Evolutionary conservation across 2,329 filamentous ascomycete genomes (phyloP), one percentile per base, ranked within the genome.

Genomic region (Lasiodiplodia sp.): DNA sequence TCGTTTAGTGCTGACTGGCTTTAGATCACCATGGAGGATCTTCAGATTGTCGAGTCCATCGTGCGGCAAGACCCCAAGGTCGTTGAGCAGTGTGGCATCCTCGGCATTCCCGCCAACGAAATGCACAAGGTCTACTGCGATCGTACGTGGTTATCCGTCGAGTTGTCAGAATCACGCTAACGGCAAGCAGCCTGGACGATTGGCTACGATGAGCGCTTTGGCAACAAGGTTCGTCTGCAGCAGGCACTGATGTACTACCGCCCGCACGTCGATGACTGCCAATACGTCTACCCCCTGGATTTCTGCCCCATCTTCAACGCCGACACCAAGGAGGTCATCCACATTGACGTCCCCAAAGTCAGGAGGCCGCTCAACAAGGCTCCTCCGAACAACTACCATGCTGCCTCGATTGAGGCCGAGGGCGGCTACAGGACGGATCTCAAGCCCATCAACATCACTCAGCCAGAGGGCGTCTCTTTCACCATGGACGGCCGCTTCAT

Each of bases 51-150:
- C 1, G 94, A 97, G 80, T 85, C 87, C 68, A 82, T 94, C 56
- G 88, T 89, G 69, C 88, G 94, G 72, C 90, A 89, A 73, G 93
- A 97, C 76, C 88, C 92, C 16, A 92, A 91, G 74, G 93, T 97
- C 70, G 96, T 97, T 72, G 93, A 97, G 80, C 94, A 97, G 79
- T 97, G 94, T 75, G 87, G 87, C 7, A 87, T 97, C 69, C 87
- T 93, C 69, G 94, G 94, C 1, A 92, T 97, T 70, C 88, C 92
- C 14, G 86, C 86, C 68, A 86, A 92, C 72, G 92, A 97, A 70
- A 97, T 97, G 94, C 84, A 96, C 84, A 97, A 97, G 81, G 92
- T 97, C 58, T 97, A 96, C 83, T 97, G 94, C 80, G 94, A 97
- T 78, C 93, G 88, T 86, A 78, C 81, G 87, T 85, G 2, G 44